phyloP scores from a whole-genome alignment of 129 eudicot species.

The Heracleum sosnowskyi region DNA sequence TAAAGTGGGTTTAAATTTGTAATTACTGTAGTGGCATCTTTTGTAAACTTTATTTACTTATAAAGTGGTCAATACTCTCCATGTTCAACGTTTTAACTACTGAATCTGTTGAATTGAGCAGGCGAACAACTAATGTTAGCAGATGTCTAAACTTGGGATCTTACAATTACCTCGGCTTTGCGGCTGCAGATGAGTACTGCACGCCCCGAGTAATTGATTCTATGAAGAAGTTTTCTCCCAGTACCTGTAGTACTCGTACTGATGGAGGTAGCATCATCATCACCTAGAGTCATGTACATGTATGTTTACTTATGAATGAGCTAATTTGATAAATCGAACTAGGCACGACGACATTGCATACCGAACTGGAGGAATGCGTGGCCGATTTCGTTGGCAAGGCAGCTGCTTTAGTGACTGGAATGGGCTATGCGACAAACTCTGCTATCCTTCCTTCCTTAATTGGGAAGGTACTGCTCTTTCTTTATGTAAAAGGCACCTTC shows the following conservation, averaged over 20 bases:
- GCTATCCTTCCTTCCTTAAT: conserved; percentile 87
- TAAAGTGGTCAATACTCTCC: too few relatives aligned
- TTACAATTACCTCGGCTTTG: conserved; percentile 94
- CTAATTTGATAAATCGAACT: conserved; percentile 17
- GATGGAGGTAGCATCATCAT: conserved; percentile 65
- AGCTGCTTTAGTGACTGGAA: conserved; percentile 82
- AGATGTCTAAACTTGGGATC: conserved; percentile 94
- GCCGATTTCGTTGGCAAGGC: conserved; percentile 89
- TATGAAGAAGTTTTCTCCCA: conserved; percentile 63
- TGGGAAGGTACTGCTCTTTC: conserved; percentile 57
- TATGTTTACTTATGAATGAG: conserved; percentile 5
- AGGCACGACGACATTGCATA: conserved; percentile 78
- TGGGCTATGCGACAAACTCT: conserved; percentile 96
- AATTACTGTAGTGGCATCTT: too few relatives aligned
- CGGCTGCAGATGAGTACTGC: conserved; percentile 95
- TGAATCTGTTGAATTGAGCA: conserved; percentile 21
- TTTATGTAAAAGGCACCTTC: background rate
- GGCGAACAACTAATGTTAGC: conserved; percentile 55
- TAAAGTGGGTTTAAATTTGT: conserved; percentile 47
- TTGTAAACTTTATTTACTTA: too few relatives aligned
- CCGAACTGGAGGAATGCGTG: conserved; percentile 75
- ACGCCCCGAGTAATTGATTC: conserved; percentile 77
- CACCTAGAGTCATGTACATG: background rate
- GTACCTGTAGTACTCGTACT: conserved; percentile 89
- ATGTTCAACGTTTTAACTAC: too few relatives aligned